Evolutionary conservation across 345 rosid genomes (phyloP), one percentile per base, ranked within the genome.

Genomic region (Raphanus sativus): DNA sequence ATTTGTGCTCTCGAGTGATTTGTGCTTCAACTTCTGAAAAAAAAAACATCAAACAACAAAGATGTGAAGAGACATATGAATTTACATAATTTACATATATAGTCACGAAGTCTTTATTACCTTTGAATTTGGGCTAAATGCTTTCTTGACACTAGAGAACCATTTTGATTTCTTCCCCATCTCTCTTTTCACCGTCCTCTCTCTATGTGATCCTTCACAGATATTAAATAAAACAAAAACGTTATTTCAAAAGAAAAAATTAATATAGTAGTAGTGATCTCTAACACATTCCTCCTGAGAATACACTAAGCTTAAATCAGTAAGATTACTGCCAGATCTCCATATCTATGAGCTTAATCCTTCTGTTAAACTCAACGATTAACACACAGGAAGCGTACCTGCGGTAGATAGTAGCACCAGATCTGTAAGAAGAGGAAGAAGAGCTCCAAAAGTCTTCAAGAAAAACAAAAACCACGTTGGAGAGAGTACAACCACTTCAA

Each of bases 81-180:
- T 21, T 21, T 21, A 21, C 21, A 21, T 21, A 21, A 21, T 21
- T 21, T 21, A 21, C 21, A 21, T 21, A 21, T 21, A 21, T 21
- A 21, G 21, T 21, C 21, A 21, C 21, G 81, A 56, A 82, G 8
- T 45, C 42, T 4, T 52, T 5, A 21, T 21, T 21, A 84, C 80
- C 85, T 86, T 75, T 77, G 97, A 85, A 11, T 89, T 86, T 7
- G 97, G 92, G 76, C 94, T 89, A 74, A 92, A 87, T 38, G 92
- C 93, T 74, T 88, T 95, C 90, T 85, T 95, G 62, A 95, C 89
- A 50, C 83, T 86, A 30, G 97, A 86, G 81, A 95, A 86, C 99
- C 99, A 95, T 73, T 90, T 95, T 17, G 92, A 96, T 80, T 92
- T 92, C 75, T 79, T 87, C 62, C 99, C 98, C 99, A 95, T 95